phyloP scores from a whole-genome alignment of 768 basidiomycete species.

The Boletus barrowsii region DNA sequence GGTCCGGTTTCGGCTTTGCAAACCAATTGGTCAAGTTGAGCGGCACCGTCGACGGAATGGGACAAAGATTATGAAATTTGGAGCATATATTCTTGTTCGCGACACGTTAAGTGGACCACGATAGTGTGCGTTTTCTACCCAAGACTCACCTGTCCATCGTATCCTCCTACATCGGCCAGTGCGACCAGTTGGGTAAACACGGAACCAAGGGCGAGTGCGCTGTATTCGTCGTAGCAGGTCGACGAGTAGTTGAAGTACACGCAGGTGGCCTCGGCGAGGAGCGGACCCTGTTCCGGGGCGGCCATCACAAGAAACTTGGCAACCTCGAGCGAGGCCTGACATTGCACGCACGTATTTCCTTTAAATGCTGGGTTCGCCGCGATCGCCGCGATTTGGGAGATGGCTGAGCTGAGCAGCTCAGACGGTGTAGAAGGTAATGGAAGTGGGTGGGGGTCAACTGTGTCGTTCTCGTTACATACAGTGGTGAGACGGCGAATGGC shows the following conservation, averaged over 20 bases:
- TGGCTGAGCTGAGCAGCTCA: slow-evolving; percentile 35
- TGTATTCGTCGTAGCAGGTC: slow-evolving; percentile 36
- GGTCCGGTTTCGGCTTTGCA: slow-evolving; percentile 46
- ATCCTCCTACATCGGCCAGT: slow-evolving; percentile 42
- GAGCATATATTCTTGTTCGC: slow-evolving; percentile 30
- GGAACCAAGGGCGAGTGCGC: slow-evolving; percentile 35
- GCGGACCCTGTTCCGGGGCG: slow-evolving; percentile 40
- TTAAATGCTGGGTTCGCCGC: slow-evolving; percentile 34
- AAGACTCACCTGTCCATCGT: slow-evolving; percentile 43
- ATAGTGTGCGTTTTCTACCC: no score
- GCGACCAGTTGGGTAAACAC: slow-evolving; percentile 45
- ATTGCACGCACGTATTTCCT: slow-evolving; percentile 36
- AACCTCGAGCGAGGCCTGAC: slow-evolving; percentile 37
- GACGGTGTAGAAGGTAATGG: slow-evolving; percentile 33
- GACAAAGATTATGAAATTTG: slow-evolving; percentile 34
- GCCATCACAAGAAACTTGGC: slow-evolving; percentile 42
- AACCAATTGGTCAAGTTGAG: slow-evolving; percentile 47
- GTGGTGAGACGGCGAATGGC: not conserved
- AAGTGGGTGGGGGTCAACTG: slow-evolving; percentile 41
- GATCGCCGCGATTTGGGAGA: slow-evolving; percentile 38
- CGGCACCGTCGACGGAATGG: slow-evolving; percentile 36
- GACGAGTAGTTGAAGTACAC: slow-evolving; percentile 37
- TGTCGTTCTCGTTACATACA: slow-evolving; percentile 34
- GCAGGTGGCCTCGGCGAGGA: slow-evolving; percentile 39
- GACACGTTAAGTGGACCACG: not conserved